Percentiles rank a stretch among this genome's conserved stretches.
phyloP scores from a whole-genome alignment of 352 stramenopile species.

The Pythium aristosporum region DNA sequence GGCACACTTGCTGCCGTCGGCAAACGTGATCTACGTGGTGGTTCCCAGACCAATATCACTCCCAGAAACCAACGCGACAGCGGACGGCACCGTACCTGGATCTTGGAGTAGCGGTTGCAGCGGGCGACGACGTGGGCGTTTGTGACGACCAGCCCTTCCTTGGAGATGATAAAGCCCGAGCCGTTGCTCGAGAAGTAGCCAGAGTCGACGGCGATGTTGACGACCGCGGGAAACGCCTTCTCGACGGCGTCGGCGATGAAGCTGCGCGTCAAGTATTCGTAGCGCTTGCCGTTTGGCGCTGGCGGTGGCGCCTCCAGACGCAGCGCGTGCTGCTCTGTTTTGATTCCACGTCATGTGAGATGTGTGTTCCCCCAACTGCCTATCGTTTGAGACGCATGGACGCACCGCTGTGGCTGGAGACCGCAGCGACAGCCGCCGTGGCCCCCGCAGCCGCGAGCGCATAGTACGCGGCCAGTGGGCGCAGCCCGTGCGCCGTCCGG shows the following conservation, averaged over 20 bases:
- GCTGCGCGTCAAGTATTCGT: constrained; percentile 52
- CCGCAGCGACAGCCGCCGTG: background rate
- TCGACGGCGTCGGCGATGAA: constrained; percentile 90
- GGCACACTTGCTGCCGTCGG: constrained; percentile 74
- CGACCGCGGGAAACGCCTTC: constrained; percentile 85
- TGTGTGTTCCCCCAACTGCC: background rate
- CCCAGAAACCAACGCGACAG: background rate
- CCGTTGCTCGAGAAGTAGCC: constrained; percentile 80
- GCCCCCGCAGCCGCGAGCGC: constrained; percentile 5
- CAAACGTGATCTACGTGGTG: constrained; percentile 65
- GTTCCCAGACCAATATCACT: background rate
- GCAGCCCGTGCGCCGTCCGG: background rate
- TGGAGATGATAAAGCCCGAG: constrained; percentile 91
- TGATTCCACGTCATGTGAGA: background rate
- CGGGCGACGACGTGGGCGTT: constrained; percentile 91
- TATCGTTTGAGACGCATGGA: background rate
- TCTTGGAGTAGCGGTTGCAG: constrained; percentile 80
- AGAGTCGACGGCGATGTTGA: constrained; percentile 86
- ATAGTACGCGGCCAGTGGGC: background rate
- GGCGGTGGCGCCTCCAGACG: constrained; percentile 10
- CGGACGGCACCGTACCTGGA: constrained; percentile 43
- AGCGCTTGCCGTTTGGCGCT: constrained; percentile 20
- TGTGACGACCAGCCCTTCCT: constrained; percentile 88
- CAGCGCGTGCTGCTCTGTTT: background rate
- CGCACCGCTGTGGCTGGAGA: constrained; percentile 1